Conservation (phyloP, 2,329 filamentous ascomycete species). For the Pochonia chlamydosporia region DNA sequence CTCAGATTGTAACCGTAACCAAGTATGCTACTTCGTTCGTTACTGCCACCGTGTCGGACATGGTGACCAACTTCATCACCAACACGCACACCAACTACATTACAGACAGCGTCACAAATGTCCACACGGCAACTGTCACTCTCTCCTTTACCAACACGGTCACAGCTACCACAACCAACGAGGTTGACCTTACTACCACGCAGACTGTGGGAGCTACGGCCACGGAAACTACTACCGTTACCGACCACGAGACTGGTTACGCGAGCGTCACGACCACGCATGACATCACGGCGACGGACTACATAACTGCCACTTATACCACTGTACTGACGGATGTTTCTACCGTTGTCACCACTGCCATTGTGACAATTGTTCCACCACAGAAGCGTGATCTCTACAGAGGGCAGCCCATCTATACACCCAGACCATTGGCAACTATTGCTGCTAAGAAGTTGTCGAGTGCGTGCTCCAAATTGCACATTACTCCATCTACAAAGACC, state of each 20-base stretch:
- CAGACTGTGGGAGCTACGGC: background rate
- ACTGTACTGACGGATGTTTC: background rate
- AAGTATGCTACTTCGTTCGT: background rate
- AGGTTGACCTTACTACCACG: background rate
- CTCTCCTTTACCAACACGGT: background rate
- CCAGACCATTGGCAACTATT: background rate
- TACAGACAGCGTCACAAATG: background rate
- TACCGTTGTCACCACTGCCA: background rate
- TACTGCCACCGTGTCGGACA: background rate
- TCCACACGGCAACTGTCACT: background rate
- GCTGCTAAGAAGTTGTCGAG: background rate
- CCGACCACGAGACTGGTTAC: background rate
- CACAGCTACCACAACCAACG: background rate
- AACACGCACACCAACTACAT: background rate
- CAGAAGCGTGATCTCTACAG: background rate
- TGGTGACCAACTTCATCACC: background rate
- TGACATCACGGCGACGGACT: background rate
- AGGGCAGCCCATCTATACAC: background rate
- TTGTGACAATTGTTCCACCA: background rate
- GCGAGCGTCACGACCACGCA: background rate
- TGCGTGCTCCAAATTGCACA: background rate
- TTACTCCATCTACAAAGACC: background rate
- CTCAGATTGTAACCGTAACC: background rate
- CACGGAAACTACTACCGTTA: background rate
- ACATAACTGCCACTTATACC: background rate